phyloP scores from a whole-genome alignment of 176 grass and related monocot species.

The Phyllostachys edulis region DNA sequence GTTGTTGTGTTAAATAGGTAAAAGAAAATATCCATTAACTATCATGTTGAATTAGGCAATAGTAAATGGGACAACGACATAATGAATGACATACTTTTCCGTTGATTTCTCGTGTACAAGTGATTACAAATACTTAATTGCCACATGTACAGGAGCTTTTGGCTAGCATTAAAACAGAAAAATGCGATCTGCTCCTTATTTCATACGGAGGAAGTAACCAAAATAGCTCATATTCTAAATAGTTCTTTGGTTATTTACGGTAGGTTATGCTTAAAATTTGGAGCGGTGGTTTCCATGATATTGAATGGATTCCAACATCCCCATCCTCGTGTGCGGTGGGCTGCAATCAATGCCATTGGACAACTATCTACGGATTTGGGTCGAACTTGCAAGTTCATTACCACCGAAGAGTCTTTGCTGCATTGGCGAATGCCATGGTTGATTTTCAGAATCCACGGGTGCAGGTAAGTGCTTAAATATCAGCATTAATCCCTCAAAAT shows the following conservation, averaged over 20 bases:
- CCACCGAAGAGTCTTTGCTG: slow-evolving; percentile 82
- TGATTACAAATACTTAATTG: not conserved
- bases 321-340: slow-evolving; percentile 93
- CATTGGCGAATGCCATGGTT: slow-evolving; percentile 89
- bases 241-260: slow-evolving; percentile 12
- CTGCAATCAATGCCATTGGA: slow-evolving; percentile 92
- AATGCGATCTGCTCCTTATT: not conserved
- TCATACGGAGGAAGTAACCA: not conserved
- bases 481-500: too few species aligned
- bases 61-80: not conserved
- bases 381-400: slow-evolving; percentile 89
- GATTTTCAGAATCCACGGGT: slow-evolving; percentile 97
- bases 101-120: not conserved
- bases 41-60: not conserved
- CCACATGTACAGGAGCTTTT: not conserved
- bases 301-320: slow-evolving; percentile 78
- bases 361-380: slow-evolving; percentile 96
- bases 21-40: not conserved
- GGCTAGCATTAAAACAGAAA: not conserved
- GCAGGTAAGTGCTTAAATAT: slow-evolving; percentile 53
- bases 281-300: slow-evolving; percentile 92
- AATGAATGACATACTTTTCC: not conserved
- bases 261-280: slow-evolving; percentile 96
- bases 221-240: slow-evolving; percentile 26
- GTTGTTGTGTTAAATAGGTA: not conserved